A percentile compares a stretch with the other conserved stretches of the same genome.
These are phyloP conservation scores for Heliamphora pulchella DNA, from an alignment of 179 eudicot species.

Conservation along the genomic window DNA sequence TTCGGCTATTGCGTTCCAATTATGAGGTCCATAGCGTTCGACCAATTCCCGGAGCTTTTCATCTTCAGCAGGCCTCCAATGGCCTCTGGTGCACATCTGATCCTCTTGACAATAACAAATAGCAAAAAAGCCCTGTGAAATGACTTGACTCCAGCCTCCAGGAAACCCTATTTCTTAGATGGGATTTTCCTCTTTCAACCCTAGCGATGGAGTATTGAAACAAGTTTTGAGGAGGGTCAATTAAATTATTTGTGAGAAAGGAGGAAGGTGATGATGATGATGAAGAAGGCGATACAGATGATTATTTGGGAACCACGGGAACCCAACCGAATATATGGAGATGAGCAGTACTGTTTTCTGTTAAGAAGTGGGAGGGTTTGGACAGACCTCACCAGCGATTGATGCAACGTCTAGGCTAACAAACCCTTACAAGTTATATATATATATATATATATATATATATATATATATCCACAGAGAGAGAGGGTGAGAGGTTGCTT, in stretches of 20 bases:
- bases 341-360: constrained; percentile 26
- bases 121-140: neutral
- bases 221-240: too few relatives aligned
- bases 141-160: neutral
- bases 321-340: neutral
- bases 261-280: too few relatives aligned
- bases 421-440: constrained; percentile 18
- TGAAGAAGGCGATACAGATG: too few relatives aligned
- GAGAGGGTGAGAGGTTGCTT: constrained; percentile 34
- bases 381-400: constrained; percentile 45
- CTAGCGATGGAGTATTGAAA: neutral
- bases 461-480: constrained; percentile 18
- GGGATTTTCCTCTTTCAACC: neutral
- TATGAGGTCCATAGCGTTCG: constrained; percentile 70
- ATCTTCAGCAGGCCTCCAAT: constrained; percentile 91
- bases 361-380: constrained; percentile 41
- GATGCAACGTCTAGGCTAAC: constrained; percentile 65
- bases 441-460: neutral
- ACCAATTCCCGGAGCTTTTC: constrained; percentile 73
- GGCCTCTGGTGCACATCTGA: constrained; percentile 55
- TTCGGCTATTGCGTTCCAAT: constrained; percentile 85
- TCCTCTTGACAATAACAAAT: neutral
- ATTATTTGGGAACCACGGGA: neutral
- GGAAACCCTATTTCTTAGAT: neutral
- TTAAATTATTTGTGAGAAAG: neutral